Evolutionary conservation across 352 stramenopile genomes (phyloP).

Genomic region (Albugo candida): DNA sequence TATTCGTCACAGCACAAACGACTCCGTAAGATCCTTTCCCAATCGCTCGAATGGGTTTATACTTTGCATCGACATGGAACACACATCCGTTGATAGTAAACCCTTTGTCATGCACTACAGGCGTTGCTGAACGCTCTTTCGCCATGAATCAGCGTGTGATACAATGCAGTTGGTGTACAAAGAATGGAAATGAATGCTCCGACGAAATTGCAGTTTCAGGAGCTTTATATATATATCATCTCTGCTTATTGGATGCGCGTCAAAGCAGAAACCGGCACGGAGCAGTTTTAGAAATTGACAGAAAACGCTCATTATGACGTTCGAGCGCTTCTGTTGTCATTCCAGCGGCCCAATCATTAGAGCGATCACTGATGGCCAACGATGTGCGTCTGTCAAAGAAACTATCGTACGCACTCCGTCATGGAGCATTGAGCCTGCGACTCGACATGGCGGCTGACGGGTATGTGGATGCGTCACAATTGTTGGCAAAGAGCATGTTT

Average conservation of each 20-base stretch:
- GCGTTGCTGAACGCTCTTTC: conserved; percentile 34
- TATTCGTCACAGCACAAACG: conserved; percentile 77
- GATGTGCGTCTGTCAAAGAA: conserved; percentile 52
- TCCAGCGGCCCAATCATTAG: background rate
- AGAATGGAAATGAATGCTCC: no score
- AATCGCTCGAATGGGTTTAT: conserved; percentile 72
- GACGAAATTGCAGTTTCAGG: no score
- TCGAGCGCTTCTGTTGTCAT: no score
- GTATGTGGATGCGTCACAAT: conserved; percentile 29
- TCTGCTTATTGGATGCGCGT: no score
- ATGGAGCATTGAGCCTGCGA: conserved; percentile 42
- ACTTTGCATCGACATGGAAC: conserved; percentile 68
- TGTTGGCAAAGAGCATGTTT: conserved; percentile 38
- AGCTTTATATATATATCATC: no score
- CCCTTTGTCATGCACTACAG: conserved; percentile 41
- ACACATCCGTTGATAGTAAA: conserved; percentile 71
- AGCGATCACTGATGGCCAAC: background rate
- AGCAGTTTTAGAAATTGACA: no score
- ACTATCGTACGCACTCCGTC: conserved; percentile 53
- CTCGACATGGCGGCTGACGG: conserved; percentile 49
- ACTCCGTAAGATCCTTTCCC: conserved; percentile 88
- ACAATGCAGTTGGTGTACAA: no score
- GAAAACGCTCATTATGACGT: no score
- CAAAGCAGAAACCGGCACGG: no score
- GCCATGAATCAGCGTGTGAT: conserved; percentile 23